Evolutionary conservation across 2,329 filamentous ascomycete species (phyloP).

Genomic region (Pseudocercospora fuligena): DNA sequence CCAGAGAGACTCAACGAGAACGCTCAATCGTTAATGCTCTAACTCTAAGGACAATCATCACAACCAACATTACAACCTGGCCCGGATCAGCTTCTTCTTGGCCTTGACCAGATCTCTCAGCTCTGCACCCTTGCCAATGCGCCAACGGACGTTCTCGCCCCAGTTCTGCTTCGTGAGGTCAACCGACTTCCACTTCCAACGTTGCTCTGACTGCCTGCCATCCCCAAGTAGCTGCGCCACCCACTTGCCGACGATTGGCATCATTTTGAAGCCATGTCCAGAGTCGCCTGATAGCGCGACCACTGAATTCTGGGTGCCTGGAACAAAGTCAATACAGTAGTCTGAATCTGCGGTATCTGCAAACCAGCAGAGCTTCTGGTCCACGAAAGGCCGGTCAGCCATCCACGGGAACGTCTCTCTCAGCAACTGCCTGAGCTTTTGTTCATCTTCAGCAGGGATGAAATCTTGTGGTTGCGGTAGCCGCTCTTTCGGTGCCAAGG

Average conservation of each 20-base stretch:
- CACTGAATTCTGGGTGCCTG: slow-evolving; percentile 52
- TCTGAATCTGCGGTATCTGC: slow-evolving; percentile 66
- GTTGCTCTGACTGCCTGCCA: slow-evolving; percentile 48
- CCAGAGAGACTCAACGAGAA: neutral
- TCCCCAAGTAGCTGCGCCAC: slow-evolving; percentile 54
- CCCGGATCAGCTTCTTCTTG: slow-evolving; percentile 29
- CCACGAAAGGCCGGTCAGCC: slow-evolving; percentile 61
- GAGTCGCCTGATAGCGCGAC: slow-evolving; percentile 63
- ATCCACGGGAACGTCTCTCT: slow-evolving; percentile 58
- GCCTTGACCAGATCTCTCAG: slow-evolving; percentile 32
- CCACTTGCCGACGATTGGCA: slow-evolving; percentile 64
- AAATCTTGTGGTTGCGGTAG: slow-evolving; percentile 53
- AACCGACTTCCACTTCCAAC: slow-evolving; percentile 60
- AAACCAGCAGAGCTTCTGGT: slow-evolving; percentile 66
- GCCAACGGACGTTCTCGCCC: slow-evolving; percentile 56
- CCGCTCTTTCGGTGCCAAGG: slow-evolving; percentile 48
- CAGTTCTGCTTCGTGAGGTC: slow-evolving; percentile 43
- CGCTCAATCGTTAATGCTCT: neutral
- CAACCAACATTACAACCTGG: slow-evolving; percentile 27
- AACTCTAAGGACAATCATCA: neutral
- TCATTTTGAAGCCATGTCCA: slow-evolving; percentile 67
- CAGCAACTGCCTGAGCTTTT: slow-evolving; percentile 57
- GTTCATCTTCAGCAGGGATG: slow-evolving; percentile 60
- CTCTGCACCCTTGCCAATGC: slow-evolving; percentile 45
- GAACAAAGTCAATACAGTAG: slow-evolving; percentile 65